phyloP scores from a whole-genome alignment of 2,329 filamentous ascomycete species.

The Chrysosporium queenslandicum region DNA sequence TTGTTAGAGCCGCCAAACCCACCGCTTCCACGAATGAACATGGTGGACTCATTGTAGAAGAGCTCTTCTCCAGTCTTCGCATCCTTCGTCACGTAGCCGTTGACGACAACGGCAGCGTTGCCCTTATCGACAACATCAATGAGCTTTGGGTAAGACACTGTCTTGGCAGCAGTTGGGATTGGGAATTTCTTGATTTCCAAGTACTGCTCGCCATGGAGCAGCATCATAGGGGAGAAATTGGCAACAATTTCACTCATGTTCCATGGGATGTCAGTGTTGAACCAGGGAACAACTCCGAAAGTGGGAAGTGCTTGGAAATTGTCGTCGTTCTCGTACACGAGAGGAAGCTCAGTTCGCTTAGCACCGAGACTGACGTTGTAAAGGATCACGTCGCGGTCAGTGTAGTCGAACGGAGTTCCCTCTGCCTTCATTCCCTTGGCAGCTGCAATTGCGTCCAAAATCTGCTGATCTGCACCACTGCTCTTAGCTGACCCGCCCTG shows the following conservation, averaged over 20 bases:
- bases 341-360: conserved; percentile 75
- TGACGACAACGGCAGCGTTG: conserved; percentile 71
- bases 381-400: conserved; percentile 79
- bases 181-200: conserved; percentile 89
- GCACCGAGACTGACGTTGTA: conserved; percentile 94
- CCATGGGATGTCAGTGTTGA: conserved; percentile 73
- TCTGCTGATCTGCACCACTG: conserved; percentile 46
- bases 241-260: conserved; percentile 72
- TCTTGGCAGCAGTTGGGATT: conserved; percentile 70
- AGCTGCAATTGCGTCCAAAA: conserved; percentile 64
- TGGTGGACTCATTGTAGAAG: conserved; percentile 94
- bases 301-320: conserved; percentile 90
- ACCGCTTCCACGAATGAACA: conserved; percentile 83
- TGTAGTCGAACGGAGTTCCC: conserved; percentile 69
- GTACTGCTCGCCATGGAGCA: conserved; percentile 97
- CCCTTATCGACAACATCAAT: conserved; percentile 97
- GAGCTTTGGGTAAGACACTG: conserved; percentile 66
- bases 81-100: conserved; percentile 71
- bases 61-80: conserved; percentile 77
- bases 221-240: conserved; percentile 97
- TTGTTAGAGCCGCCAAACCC: conserved; percentile 81
- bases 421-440: conserved; percentile 62
- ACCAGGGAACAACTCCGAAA: conserved; percentile 93
- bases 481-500: conserved; percentile 43
- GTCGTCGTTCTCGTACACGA: conserved; percentile 83